Evolutionary conservation across 2,329 filamentous ascomycete genomes (phyloP), one percentile per base, ranked within the genome.

Genomic region (Ceratocystis ficicola): DNA sequence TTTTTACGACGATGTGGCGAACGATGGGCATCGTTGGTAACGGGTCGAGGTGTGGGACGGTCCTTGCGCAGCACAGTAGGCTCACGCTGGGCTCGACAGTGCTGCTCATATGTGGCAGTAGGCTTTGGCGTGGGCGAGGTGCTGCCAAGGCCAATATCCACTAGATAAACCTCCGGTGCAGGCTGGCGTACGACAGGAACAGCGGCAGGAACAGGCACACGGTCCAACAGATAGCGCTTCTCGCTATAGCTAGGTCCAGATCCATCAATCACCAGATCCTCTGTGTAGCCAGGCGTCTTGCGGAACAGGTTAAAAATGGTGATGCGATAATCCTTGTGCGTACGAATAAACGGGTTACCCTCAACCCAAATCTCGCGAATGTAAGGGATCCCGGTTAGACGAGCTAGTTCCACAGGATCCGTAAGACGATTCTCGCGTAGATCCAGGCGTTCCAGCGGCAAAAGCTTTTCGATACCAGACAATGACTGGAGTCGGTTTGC

Each of bases 251-350:
- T 87, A 0, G 94, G 93, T 0, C 87, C 87, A 44, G 84, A 84
- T 1, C 88, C 86, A 73, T 99, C 94, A 70, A 99, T 93, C 59
- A 90, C 80, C 68, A 97, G 86, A 72, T 99, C 94, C 70, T 96
- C 89, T 0, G 86, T 88, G 72, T 94, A 95, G 4, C 94, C 94
- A 10, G 93, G 90, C 0, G 90, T 91, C 67, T 85, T 86, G 69
- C 94, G 85, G 80, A 99, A 99, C 1, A 97, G 80, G 72, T 97
- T 99, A 84, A 99, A 96, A 69, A 97, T 95, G 22, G 86, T 89
- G 69, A 95, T 81, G 62, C 94, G 86, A 73, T 96, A 95, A 70
- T 88, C 86, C 67, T 86, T 82, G 73, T 96, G 90, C 0, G 90
- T 92, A 70, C 89, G 90, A 55, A 88, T 89, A 72, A 97, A 96